Base-by-base conservation (phyloP, 1,139 yeast species). In the Williopsis jadinii region DNA sequence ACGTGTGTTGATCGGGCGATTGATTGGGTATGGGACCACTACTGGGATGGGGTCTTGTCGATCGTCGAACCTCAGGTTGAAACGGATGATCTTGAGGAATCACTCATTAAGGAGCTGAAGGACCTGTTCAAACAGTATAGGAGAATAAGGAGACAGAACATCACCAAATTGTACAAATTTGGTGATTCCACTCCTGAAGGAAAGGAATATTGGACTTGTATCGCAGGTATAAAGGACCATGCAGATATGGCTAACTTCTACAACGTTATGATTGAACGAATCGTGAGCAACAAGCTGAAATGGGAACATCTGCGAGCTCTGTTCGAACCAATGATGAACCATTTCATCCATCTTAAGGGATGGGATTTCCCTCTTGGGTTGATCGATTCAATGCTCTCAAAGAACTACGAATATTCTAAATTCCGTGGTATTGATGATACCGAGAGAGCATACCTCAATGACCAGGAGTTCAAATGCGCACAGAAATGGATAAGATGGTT, bases 11-110 rank as follows among this genome's bases (percentile, higher is more conserved):
- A 59, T 6, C 67, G 74, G 43, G 96, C 95, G 0, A 60, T 90
- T 37, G 66, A 62, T 9, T 94, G 98, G 97, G 63, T 92, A 3
- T 72, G 71, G 60, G 73, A 68, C 10, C 70, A 84, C 54, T 92
- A 83, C 62, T 92, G 98, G 99, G 11, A 14, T 19, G 24, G 24
- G 6, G 24, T 19, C 6, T 19, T 6, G 24, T 19, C 24, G 24
- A 19, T 19, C 4, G 6, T 19, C 24, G 24, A 19, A 6, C 24
- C 24, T 19, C 4, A 19, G 6, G 24, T 5, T 19, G 24, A 19
- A 19, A 19, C 24, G 24, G 24, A 19, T 5, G 24, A 19, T 19
- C 24, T 19, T 6, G 24, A 19, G 24, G 24, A 19, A 19, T 6
- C 24, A 19, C 24, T 19, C 6, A 19, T 19, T 19, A 39, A 31